phyloP scores from a whole-genome alignment of 2,329 filamentous ascomycete species.

The Pyricularia sp. region DNA sequence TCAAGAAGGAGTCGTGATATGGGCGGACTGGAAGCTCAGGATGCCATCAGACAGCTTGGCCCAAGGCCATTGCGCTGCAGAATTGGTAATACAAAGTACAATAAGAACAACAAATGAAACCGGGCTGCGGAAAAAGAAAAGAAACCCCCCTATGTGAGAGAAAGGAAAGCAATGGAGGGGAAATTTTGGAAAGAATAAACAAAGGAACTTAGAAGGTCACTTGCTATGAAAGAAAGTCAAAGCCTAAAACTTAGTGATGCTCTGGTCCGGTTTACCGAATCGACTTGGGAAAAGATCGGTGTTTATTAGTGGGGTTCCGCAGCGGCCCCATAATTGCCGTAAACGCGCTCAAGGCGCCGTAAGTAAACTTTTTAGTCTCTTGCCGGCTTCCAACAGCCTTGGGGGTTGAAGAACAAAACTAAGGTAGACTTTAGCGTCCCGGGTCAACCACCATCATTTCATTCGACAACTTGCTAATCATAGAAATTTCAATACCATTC shows the following conservation, averaged over 20 bases:
- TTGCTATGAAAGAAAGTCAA: neutral
- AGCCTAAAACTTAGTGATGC: neutral
- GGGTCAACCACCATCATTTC: neutral
- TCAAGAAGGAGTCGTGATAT: neutral
- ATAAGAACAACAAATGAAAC: constrained; percentile 6
- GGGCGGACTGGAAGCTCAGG: neutral
- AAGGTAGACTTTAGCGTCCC: neutral
- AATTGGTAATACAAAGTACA: neutral
- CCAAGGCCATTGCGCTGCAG: neutral
- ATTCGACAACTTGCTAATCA: neutral
- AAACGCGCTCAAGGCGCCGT: too few relatives aligned
- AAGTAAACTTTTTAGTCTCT: neutral
- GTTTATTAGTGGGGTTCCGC: neutral
- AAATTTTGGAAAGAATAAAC: neutral
- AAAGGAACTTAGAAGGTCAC: neutral
- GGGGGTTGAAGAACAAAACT: neutral
- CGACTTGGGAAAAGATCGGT: neutral
- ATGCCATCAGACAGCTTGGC: neutral
- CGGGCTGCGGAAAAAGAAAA: constrained; percentile 2
- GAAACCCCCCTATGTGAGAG: neutral
- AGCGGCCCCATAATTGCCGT: neutral
- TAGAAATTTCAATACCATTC: too few relatives aligned
- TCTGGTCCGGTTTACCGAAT: neutral
- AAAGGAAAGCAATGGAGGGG: too few relatives aligned
- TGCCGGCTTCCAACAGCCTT: neutral